Conservation (phyloP, 169 alveolate genomes). For the Plasmodium inui region DNA sequence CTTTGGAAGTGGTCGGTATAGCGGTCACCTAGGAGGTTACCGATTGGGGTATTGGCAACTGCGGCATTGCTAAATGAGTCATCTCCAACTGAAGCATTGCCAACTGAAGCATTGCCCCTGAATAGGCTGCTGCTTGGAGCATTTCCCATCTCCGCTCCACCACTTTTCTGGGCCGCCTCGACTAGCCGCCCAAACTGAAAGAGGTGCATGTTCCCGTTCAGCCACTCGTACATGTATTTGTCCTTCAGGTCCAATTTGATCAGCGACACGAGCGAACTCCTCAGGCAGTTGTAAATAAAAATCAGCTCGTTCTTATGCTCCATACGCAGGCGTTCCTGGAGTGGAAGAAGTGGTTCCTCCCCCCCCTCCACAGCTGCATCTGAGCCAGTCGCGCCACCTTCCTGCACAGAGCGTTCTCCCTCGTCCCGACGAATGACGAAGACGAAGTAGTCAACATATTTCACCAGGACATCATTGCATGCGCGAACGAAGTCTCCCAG, state of each 20-base stretch:
- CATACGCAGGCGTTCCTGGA: not conserved
- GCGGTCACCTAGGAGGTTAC: not conserved
- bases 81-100: too few relatives aligned
- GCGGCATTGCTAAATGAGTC: too few relatives aligned
- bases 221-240: constrained; percentile 59
- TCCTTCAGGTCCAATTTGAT: constrained; percentile 52
- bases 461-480: constrained; percentile 38
- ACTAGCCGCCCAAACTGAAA: constrained; percentile 2
- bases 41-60: not conserved
- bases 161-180: not conserved
- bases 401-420: not conserved
- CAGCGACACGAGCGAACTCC: constrained; percentile 58
- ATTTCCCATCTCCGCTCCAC: not conserved
- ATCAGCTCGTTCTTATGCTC: constrained; percentile 37
- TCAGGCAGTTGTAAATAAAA: constrained; percentile 53
- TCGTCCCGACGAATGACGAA: not conserved
- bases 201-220: constrained; percentile 24
- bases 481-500: constrained; percentile 12
- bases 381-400: not conserved
- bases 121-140: not conserved
- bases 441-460: constrained; percentile 47
- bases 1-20: not conserved
- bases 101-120: too few relatives aligned
- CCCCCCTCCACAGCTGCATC: not conserved
- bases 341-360: not conserved